Evolutionary conservation across 345 rosid genomes (phyloP).

Genomic region (Excoecaria cochinchinensis): DNA sequence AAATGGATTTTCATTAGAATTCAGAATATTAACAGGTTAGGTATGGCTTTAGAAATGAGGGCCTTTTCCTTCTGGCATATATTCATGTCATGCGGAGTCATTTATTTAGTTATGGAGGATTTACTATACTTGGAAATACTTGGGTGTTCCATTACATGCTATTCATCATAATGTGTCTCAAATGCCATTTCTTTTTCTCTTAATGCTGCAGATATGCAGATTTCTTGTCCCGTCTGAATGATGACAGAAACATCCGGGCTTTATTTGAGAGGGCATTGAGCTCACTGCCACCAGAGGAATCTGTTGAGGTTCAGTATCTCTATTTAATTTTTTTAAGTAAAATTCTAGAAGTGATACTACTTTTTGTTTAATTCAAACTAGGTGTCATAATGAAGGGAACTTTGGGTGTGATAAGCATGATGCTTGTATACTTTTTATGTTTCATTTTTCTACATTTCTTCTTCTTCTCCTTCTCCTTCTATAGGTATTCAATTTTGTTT

Average conservation of each 20-base stretch:
- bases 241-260: conserved; percentile 90
- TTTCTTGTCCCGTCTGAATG: conserved; percentile 89
- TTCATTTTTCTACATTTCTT: too few relatives aligned
- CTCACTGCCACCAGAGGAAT: conserved; percentile 77
- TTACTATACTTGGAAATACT: neutral
- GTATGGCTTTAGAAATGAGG: neutral
- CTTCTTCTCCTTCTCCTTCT: too few relatives aligned
- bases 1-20: neutral
- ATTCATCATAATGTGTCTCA: neutral
- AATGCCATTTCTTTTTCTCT: conserved; percentile 7
- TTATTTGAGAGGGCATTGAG: conserved; percentile 92
- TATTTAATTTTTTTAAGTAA: neutral
- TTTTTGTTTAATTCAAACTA: too few relatives aligned
- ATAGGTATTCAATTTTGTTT: too few relatives aligned
- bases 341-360: too few relatives aligned
- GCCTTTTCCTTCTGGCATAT: neutral
- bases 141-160: conserved; percentile 4
- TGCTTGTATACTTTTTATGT: too few relatives aligned
- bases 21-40: neutral
- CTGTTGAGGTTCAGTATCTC: conserved; percentile 67
- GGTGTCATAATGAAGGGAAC: too few relatives aligned
- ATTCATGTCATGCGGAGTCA: neutral
- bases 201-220: conserved; percentile 72
- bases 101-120: too few relatives aligned
- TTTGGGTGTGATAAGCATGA: too few relatives aligned